Evolutionary conservation across 345 rosid species (phyloP), one percentile per base, ranked within the genome.

Genomic region (Murraya paniculata): DNA sequence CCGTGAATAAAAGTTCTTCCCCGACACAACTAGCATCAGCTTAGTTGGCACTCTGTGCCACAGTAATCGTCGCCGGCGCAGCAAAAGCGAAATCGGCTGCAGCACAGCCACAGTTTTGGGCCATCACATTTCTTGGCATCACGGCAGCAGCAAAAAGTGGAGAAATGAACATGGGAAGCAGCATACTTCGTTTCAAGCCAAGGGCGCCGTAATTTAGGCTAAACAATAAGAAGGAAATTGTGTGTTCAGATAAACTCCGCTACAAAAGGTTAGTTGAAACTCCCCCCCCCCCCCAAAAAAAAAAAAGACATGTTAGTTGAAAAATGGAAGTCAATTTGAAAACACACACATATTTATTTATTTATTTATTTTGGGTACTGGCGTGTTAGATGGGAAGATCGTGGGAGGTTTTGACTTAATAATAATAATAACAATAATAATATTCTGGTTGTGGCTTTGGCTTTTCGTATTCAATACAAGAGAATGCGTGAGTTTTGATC

Each of bases 1-100:
- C 41, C 98, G 79, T 0, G 90, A 82, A 74, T 94, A 94, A 76
- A 94, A 91, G 24, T 71, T 77, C 82, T 80, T 88, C n/a, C 16
- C 98, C 97, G 0, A 67, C 93, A 33, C 97, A 92, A 66, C 68
- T 72, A 21, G 84, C 79, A 18, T 61, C 82, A 0, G 92, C 90
- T 39, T 89, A 91, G 59, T 68, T 79, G 85, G 78, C 91, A 88
- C 22, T 91, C 87, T 0, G 77, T 6, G 22, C 87, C 85, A 6
- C 87, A 84, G 77, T 74, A 84, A 16, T 73, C 76, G 3, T 28
- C 70, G 0, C 81, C 72, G 0, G 74, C 68, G 45, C 87, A 85
- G 0, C 87, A 84, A n/a, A 75, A 68, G 48, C 59, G n/a, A n/a
- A n/a, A n/a, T n/a, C n/a, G n/a, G n/a, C 57, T 1, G 78, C 33